Percentiles rank a stretch among this genome's conserved stretches.
Conservation (phyloP, 768 basidiomycete genomes). For the Lenzites betulinus region DNA sequence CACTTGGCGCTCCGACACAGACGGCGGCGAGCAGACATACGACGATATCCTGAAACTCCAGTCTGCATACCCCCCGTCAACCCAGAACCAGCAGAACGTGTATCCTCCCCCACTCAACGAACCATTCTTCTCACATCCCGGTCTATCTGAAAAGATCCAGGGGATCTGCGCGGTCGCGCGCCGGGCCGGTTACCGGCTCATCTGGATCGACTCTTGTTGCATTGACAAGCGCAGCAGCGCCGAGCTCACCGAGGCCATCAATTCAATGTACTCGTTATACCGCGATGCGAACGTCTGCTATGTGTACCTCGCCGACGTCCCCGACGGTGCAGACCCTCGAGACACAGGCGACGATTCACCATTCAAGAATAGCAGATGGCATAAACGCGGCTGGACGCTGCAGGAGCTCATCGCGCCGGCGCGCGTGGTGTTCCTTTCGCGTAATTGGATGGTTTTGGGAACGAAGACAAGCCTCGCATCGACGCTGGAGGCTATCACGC, state of each 20-base stretch:
- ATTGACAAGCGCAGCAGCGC: too few species aligned
- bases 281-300: not conserved
- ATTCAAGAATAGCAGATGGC: not conserved
- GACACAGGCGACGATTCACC: not conserved
- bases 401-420: slow-evolving; percentile 1
- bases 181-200: not conserved
- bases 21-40: slow-evolving; percentile 1
- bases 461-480: not conserved
- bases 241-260: too few species aligned
- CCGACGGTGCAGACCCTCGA: not conserved
- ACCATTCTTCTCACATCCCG: not conserved
- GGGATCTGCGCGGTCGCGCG: not conserved
- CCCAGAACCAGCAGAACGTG: too few species aligned
- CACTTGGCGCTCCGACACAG: not conserved
- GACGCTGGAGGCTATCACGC: not conserved
- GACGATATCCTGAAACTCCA: not conserved
- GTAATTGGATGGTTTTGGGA: not conserved
- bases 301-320: slow-evolving; percentile 1
- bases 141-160: not conserved
- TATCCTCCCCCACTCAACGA: not conserved
- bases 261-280: not conserved
- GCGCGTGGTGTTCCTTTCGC: not conserved
- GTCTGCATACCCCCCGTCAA: too few species aligned
- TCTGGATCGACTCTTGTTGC: too few species aligned
- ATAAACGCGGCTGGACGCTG: too few species aligned